Percentiles rank a stretch among this genome's conserved stretches.
phyloP scores from a whole-genome alignment of 805 yeast species.

The Isabelozyma heimii region DNA sequence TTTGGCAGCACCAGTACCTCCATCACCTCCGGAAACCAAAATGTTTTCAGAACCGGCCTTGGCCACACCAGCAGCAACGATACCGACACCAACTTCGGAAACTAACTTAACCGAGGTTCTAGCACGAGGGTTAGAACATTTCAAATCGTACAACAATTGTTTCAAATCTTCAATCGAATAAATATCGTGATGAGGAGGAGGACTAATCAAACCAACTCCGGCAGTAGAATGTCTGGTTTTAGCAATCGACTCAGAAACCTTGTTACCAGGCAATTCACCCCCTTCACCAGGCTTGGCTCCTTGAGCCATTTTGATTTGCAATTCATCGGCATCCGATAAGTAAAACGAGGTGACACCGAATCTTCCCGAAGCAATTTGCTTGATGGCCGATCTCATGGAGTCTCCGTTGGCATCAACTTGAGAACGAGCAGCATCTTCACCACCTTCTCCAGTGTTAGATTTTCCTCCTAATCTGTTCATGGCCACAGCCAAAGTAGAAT shows the following conservation, averaged over 20 bases:
- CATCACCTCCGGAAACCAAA: conserved; percentile 95
- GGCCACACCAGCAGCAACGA: conserved; percentile 98
- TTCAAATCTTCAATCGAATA: conserved; percentile 97
- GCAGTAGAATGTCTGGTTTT: conserved; percentile 96
- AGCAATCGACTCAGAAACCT: conserved; percentile 84
- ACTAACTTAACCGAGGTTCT: conserved; percentile 95
- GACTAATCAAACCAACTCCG: conserved; percentile 95
- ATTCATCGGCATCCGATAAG: conserved; percentile 93
- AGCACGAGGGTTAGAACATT: conserved; percentile 96
- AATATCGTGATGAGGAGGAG: conserved; percentile 98
- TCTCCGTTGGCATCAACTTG: conserved; percentile 81
- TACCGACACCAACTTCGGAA: conserved; percentile 98
- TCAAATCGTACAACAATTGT: conserved; percentile 93
- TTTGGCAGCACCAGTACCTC: conserved; percentile 99
- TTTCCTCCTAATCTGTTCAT: conserved; percentile 98
- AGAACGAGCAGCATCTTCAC: conserved; percentile 94
- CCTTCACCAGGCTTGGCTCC: conserved; percentile 99
- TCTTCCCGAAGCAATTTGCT: conserved; percentile 97
- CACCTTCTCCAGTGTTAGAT: conserved; percentile 99
- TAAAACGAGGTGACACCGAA: conserved; percentile 97
- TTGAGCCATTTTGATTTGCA: conserved; percentile 98
- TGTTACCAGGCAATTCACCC: conserved; percentile 96
- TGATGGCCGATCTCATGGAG: conserved; percentile 98
- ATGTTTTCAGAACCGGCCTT: conserved; percentile 98
- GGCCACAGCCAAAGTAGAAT: conserved; percentile 95